Evolutionary conservation across 352 stramenopile genomes (phyloP), one percentile per base, ranked within the genome.

Genomic region (Pythium chondricola): DNA sequence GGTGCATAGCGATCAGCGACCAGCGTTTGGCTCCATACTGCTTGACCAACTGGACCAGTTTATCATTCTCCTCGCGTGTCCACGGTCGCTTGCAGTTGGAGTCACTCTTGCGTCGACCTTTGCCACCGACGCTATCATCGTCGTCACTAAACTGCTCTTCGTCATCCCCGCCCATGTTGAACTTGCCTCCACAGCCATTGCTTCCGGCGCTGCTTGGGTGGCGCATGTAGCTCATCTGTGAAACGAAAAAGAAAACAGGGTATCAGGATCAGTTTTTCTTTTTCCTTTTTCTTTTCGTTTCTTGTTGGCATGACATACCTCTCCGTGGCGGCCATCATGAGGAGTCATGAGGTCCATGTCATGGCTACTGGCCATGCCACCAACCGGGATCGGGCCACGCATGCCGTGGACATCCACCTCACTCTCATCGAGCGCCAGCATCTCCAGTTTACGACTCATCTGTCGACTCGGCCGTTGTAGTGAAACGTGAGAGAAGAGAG

Each of bases 21-120:
- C 86, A 96, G 37, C 84, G 67, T 57, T 95, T 95, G 24, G 81
- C 73, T 4, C 86, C 86, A 54, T 95, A 95, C 57, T 95, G 80
- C 55, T 88, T 87, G 38, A 96, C 86, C 17, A 95, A 58, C 47
- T 93, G 74, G 61, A 89, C 81, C 14, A 96, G 68, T 50, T 93
- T 87, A 21, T 88, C 80, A 42, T 96, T 93, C 68, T 96, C 85
- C 57, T 94, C 83, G 16, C 80, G 65, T 5, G 83, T 91, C 83
- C 83, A 94, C 2, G 80, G 78, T 2, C 81, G 80, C 39, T 94
- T 94, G 61, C 83, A 91, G 61, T 88, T 94, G 5, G 79, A 80
- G 46, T 94, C 81, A 13, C 69, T 70, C 53, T 87, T 88, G 26
- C 74, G 59, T 4, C 58, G 45, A 4, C 38, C 58, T 48, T 75